Evolutionary conservation across 306 rosid genomes (phyloP).

Genomic region (Fragaria nilgerrensis): DNA sequence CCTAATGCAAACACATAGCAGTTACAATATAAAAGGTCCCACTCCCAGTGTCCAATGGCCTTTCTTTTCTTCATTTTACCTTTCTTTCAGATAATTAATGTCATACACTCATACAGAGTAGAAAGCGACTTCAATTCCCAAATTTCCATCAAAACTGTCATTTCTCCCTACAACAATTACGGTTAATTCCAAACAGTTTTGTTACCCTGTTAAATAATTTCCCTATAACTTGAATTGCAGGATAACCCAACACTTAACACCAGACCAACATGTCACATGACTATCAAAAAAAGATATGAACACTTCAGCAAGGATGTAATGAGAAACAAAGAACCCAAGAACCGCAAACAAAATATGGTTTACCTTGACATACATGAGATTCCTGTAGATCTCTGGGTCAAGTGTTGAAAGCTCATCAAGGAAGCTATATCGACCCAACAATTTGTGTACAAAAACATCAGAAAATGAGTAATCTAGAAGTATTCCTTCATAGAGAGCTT

Average conservation of each 20-base stretch:
- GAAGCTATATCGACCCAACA: constrained; percentile 93
- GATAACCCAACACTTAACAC: neutral
- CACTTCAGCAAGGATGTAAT: neutral
- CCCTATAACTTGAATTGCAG: neutral
- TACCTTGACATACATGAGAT: constrained; percentile 97
- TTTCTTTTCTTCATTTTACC: neutral
- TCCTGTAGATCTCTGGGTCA: constrained; percentile 88
- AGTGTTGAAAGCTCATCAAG: constrained; percentile 95
- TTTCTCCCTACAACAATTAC: neutral
- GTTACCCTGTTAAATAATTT: neutral
- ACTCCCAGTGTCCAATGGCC: neutral
- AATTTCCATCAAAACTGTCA: neutral
- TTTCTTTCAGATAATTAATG: neutral
- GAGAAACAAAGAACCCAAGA: neutral
- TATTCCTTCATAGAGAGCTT: constrained; percentile 98
- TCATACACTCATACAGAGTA: neutral
- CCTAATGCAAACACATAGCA: neutral
- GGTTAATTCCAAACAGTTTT: neutral
- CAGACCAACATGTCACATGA: neutral
- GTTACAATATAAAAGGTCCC: neutral
- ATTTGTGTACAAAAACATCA: constrained; percentile 86
- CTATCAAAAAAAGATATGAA: neutral
- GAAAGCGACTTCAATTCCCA: neutral
- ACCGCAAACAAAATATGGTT: constrained; percentile 10
- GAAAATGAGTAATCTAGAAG: constrained; percentile 95